Base-by-base conservation (phyloP, 192 early-diverging fungal species). In the Coemansia sp. region DNA sequence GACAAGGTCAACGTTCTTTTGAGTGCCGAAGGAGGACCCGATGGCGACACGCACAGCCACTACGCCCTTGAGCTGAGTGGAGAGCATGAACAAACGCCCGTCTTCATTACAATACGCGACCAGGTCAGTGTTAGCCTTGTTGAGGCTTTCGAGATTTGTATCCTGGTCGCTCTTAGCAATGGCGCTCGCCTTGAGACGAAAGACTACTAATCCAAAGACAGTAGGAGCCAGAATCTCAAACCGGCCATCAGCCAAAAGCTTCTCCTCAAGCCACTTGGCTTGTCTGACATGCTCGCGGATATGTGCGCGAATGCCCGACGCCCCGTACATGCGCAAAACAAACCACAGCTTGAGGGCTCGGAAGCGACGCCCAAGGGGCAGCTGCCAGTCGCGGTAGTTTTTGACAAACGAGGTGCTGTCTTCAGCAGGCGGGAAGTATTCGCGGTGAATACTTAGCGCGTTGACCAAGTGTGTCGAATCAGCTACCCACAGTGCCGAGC, bases 331-430 rank as follows among this genome's bases (percentile, higher is more conserved):
- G 49, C 88, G 84, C 75, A 90, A 69, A 10, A 88, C 85, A 77
- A 87, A 89, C 88, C 87, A 90, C 17, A 87, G 73, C 70, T 90
- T 89, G n/a, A 89, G 77, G 9, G 88, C 65, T 6, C 88, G 85
- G 74, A 89, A 89, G 16, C 88, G 73, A 19, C 86, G 77, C 0
- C 88, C 87, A 1, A 89, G 75, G 0, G 85, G 83, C 13, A 87
- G 65, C 69, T 88, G 85, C 86, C 88, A 89, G 68, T 88, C 77
- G 21, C 80, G 64, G 66, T 85, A 87, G 55, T 88, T 85, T 47
- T 67, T 82, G 62, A 84, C 84, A 67, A 86, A 63, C 4, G 79
- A 64, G 0, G 68, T 70, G 23, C 67, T 62, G 14, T 57, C 73
- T 28, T 77, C 75, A 9, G 72, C 68, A 2, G 77, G 79, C 6